A percentile compares a stretch with the other conserved stretches of the same genome.
Evolutionary conservation across 345 rosid species (phyloP).

Genomic region (Eucalyptus polybractea): DNA sequence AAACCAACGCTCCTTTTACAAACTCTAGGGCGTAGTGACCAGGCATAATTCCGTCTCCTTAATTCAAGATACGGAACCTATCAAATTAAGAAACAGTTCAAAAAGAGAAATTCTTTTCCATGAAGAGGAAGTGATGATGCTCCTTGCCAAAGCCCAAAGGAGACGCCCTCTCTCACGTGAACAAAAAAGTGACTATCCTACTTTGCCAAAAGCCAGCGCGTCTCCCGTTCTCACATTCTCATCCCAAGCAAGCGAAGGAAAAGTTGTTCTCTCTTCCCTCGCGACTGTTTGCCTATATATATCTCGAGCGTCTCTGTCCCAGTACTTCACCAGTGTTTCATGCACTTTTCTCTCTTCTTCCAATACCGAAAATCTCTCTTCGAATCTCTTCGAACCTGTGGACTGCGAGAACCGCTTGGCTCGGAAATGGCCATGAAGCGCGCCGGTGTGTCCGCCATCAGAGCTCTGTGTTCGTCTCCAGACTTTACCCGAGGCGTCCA

Average conservation of each 20-base stretch:
- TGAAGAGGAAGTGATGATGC: neutral
- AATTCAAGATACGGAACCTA: too few relatives aligned
- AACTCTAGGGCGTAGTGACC: neutral
- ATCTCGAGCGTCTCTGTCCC: neutral
- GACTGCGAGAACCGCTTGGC: neutral
- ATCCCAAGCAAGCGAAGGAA: neutral
- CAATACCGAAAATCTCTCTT: neutral
- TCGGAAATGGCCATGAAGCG: slow-evolving; percentile 44
- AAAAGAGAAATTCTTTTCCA: too few relatives aligned
- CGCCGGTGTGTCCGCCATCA: slow-evolving; percentile 35
- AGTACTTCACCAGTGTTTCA: neutral
- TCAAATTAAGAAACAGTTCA: too few relatives aligned
- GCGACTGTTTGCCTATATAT: neutral
- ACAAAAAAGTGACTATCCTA: neutral
- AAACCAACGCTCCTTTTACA: too few relatives aligned
- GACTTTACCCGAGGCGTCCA: slow-evolving; percentile 26
- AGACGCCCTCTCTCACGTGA: neutral
- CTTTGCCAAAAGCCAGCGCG: neutral
- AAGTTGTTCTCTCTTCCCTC: neutral
- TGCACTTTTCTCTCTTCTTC: neutral
- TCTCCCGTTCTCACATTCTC: neutral
- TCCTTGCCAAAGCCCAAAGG: neutral
- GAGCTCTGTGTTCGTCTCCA: slow-evolving; percentile 5
- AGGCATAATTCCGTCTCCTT: too few relatives aligned
- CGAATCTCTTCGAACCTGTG: neutral